Base-by-base conservation (phyloP, 257 asterid genomes). In the Linaria vulgaris region DNA sequence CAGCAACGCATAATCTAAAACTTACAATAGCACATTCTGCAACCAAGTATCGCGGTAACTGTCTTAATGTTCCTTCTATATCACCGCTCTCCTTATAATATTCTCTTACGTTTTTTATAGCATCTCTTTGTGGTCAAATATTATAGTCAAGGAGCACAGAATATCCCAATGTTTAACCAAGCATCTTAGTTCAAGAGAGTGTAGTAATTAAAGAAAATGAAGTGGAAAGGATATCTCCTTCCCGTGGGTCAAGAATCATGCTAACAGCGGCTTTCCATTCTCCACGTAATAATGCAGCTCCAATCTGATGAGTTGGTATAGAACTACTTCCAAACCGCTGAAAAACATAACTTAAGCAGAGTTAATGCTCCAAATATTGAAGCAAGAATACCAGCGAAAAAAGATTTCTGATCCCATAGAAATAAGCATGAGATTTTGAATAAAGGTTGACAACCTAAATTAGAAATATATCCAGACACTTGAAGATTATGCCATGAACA, bases 311-410 rank as follows among this genome's bases (percentile, higher is more conserved):
- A 58, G 99, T 92, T 56, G 97, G 88, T 49, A 92, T 76, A 72
- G 95, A 89, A 78, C 99, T 74, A 80, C 96, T 89, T 73, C 98
- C 99, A 79, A 92, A 92, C 71, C 99, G 84, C 99, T 91, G 85
- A 66, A 78, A 67, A 43, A 7, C 58, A 74, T 68, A 67, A 71
- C 47, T 69, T 39, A 55, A 25, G 20, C 30, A 46, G 44, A 43
- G 31, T 48, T 51, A 61, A 54, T 51, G n/a, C 30, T 44, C 68
- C 44, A 37, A 23, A 24, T 46, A 22, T 17, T 10, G 14, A 67
- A 16, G n/a, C 15, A 65, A 63, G 22, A 45, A 43, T 19, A 54
- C 14, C 46, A 22, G 47, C 34, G 27, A 30, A 49, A 30, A 44
- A 43, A 30, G 48, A 37, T 46, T 50, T 56, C 34, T 39, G 47